Evolutionary conservation across 2,329 filamentous ascomycete species (phyloP).

Genomic region (Ascochyta viciae-villosae): DNA sequence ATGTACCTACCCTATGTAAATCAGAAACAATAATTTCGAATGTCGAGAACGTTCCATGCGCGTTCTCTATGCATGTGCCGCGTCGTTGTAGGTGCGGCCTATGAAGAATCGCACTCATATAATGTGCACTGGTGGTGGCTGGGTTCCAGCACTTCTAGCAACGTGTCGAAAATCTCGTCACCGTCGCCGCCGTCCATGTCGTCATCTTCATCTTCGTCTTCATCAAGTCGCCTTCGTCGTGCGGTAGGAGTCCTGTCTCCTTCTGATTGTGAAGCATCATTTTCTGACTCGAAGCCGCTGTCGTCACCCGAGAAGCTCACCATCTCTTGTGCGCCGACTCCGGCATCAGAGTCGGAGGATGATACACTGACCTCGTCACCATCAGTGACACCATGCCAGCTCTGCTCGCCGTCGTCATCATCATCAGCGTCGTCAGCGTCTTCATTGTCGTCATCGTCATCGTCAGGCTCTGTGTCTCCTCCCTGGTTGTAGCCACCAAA

Average conservation of each 20-base stretch:
- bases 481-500: slow-evolving; percentile 35
- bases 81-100: background rate
- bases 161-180: slow-evolving; percentile 30
- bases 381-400: slow-evolving; percentile 32
- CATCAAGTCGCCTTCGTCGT: slow-evolving; percentile 10
- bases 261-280: slow-evolving; percentile 31
- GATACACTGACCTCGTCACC: slow-evolving; percentile 28
- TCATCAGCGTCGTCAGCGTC: slow-evolving; percentile 37
- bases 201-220: slow-evolving; percentile 23
- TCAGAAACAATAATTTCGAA: slow-evolving; percentile 12
- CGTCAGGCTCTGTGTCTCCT: slow-evolving; percentile 46
- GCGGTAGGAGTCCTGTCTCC: slow-evolving; percentile 12
- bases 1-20: slow-evolving; percentile 5
- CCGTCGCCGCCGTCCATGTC: slow-evolving; percentile 7
- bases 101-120: slow-evolving; percentile 15
- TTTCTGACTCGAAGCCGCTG: slow-evolving; percentile 40
- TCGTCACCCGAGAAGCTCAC: slow-evolving; percentile 46
- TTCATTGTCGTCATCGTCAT: slow-evolving; percentile 43
- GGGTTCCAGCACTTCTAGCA: slow-evolving; percentile 29
- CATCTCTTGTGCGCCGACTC: slow-evolving; percentile 38
- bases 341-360: slow-evolving; percentile 19
- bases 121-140: slow-evolving; percentile 19
- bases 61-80: background rate
- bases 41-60: background rate
- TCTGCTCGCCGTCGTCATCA: slow-evolving; percentile 33